Evolutionary conservation across 352 stramenopile species (phyloP), one percentile per base, ranked within the genome.

Genomic region (Elongisporangium anandrum): DNA sequence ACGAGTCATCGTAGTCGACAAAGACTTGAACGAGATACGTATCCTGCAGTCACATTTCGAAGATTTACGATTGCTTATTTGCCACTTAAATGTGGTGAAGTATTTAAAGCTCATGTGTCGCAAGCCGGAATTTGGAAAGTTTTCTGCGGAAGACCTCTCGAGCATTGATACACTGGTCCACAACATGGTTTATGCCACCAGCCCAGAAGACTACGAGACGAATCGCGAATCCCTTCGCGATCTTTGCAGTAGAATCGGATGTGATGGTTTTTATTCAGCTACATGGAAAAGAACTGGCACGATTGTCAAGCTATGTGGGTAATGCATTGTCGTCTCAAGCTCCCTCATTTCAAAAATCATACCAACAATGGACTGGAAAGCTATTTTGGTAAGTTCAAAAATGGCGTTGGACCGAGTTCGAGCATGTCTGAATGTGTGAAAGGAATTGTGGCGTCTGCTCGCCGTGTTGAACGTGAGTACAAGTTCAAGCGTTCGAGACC

Each of bases 311-410:
- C 71, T 4, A 54, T 61, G 49, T 80, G 66, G 64, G 65, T 69
- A n/a, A 41, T 66, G 21, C 61, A 57, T 19, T 6, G 9, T 0
- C 54, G 68, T 7, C 16, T 53, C 0, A 58, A 70, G 0, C 52
- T 75, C 0, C 56, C 56, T 0, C 57, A 73, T 50, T 70, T 70
- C n/a, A 59, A 54, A 2, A 72, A 68, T 6, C 52, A 74, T 41
- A 75, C 65, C 0, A 77, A 80, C 45, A 81, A 75, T 29, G 50
- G 47, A 0, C 41, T 75, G 0, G 66, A 81, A 24, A 68, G 5
- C 3, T 74, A 62, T 12, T 75, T 74, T 22, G 72, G 65, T 0
- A 69, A 72, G 39, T 58, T 72, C 7, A 70, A 77, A 57, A 51
- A 61, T 10, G 29, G 19, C 0, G 22, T 68, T 0, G 56, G 26